Evolutionary conservation across 345 rosid species (phyloP).

Genomic region (Anastatica hierochuntica): DNA sequence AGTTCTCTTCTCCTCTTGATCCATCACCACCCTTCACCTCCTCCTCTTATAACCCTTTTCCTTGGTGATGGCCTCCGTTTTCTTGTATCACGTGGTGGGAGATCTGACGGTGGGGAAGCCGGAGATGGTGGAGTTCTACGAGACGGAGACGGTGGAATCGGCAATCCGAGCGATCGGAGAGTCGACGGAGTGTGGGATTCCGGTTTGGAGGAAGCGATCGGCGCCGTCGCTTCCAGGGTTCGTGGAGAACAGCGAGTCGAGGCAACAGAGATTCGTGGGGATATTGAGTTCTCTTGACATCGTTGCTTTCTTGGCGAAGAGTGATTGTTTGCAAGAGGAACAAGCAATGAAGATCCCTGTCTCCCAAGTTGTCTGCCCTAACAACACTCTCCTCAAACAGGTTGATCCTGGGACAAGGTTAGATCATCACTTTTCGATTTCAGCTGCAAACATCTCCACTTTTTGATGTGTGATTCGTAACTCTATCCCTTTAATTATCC

Average conservation of each 20-base stretch:
- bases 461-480: no score
- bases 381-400: slow-evolving; percentile 51
- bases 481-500: no score
- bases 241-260: slow-evolving; percentile 56
- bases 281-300: slow-evolving; percentile 82
- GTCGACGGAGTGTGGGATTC: slow-evolving; percentile 86
- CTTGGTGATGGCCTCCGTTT: slow-evolving; percentile 72
- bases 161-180: slow-evolving; percentile 81
- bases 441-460: no score
- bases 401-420: slow-evolving; percentile 98
- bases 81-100: slow-evolving; percentile 85
- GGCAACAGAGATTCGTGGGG: slow-evolving; percentile 83
- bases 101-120: slow-evolving; percentile 99
- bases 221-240: slow-evolving; percentile 27
- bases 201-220: slow-evolving; percentile 74
- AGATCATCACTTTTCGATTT: not conserved
- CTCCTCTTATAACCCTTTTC: slow-evolving; percentile 55
- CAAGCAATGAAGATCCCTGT: slow-evolving; percentile 74
- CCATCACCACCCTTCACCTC: slow-evolving; percentile 49
- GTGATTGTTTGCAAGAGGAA: slow-evolving; percentile 68
- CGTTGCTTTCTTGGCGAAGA: slow-evolving; percentile 60
- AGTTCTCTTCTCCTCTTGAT: slow-evolving; percentile 24
- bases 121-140: slow-evolving; percentile 72
- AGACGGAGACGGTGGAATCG: slow-evolving; percentile 75
- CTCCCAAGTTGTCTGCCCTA: slow-evolving; percentile 55